Evolutionary conservation across 768 basidiomycete genomes (phyloP).

Genomic region (Suillus subluteus): DNA sequence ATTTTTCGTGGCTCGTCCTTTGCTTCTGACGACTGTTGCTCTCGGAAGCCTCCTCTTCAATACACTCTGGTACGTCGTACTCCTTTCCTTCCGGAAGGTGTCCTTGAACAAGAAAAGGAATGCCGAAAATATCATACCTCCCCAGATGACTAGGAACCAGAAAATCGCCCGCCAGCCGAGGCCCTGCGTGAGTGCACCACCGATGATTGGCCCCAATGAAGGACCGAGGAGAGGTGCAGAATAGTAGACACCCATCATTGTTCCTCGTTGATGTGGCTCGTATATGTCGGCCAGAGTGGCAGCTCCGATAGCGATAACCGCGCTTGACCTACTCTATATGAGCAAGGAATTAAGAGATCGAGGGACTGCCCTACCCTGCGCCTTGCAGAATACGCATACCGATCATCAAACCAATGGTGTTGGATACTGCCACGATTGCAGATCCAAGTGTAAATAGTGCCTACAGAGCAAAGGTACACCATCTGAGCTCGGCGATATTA

Average conservation of each 20-base stretch:
- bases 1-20: constrained; percentile 23
- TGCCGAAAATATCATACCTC: constrained; percentile 52
- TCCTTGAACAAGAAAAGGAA: constrained; percentile 77
- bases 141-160: constrained; percentile 75
- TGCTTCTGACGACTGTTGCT: constrained; percentile 19
- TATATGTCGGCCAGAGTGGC: constrained; percentile 82
- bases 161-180: constrained; percentile 85
- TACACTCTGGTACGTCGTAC: constrained; percentile 74
- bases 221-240: constrained; percentile 77
- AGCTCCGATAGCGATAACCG: constrained; percentile 73
- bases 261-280: constrained; percentile 78
- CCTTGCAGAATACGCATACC: constrained; percentile 71
- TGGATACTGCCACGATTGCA: constrained; percentile 58
- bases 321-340: constrained; percentile 51
- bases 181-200: constrained; percentile 65
- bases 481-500: constrained; percentile 34
- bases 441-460: constrained; percentile 59
- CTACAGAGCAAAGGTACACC: constrained; percentile 59
- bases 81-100: constrained; percentile 83
- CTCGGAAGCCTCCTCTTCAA: constrained; percentile 48
- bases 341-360: not conserved
- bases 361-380: constrained; percentile 46
- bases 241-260: constrained; percentile 84
- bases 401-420: constrained; percentile 60
- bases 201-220: constrained; percentile 68